Base-by-base conservation (phyloP, 148 eudicot genomes). In the Spergularia marina region DNA sequence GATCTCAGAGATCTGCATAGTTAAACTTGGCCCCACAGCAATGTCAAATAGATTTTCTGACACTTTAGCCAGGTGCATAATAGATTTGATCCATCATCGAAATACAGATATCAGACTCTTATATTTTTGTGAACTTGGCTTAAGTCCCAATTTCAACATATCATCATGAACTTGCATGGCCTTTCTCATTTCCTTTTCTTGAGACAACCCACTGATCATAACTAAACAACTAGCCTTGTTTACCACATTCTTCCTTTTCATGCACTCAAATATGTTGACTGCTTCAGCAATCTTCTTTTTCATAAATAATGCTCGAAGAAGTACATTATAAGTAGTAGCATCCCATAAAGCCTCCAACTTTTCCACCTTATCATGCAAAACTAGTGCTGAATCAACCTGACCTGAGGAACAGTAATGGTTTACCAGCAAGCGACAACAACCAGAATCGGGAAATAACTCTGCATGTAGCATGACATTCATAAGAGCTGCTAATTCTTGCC, bases 141-240 rank as follows among this genome's bases (percentile, higher is more conserved):
- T 90, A 58, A 91, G 85, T 51, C 98, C 96, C 86, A 84, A 76
- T 78, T 84, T 86, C 80, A 91, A 67, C 98, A 94, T 91, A 65
- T 91, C 93, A 83, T 90, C 98, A 79, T 94, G 98, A 51, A 94
- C 61, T 80, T 81, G 79, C 94, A 94, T 94, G 51, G 97, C 98
- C 83, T 78, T 87, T 72, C 90, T 91, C 85, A 90, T 80, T 47
- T 91, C 89, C 65, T 84, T 90, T 58, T 78, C 91, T 62, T 65
- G 84, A 74, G 86, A 85, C 56, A 94, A 86, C 59, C 90, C 92
- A 56, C 83, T 72, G 30, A 94, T 90, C 92, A 89, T 89, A 17
- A 84, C 83, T 36, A 85, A 67, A 82, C 85, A 94, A 84, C 91
- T 86, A 56, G 86, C 98, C 70, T 79, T 76, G 36, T 77, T 85